Base-by-base conservation (phyloP, 1,284 basidiomycete genomes). In the Cryptococcus wingfieldii region DNA sequence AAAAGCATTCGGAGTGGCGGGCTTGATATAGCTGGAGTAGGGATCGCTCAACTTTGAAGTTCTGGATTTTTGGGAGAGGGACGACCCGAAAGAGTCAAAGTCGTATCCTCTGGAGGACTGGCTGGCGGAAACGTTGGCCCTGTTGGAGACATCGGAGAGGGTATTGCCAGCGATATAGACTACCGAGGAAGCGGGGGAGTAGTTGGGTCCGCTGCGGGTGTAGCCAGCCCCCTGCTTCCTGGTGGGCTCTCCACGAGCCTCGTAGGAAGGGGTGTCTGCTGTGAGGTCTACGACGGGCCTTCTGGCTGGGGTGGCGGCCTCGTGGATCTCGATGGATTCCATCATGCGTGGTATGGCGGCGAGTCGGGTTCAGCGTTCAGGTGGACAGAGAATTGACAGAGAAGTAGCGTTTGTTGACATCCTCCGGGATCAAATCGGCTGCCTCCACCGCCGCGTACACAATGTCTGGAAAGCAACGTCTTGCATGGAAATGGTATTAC, bases 11-110 rank as follows among this genome's bases (percentile, higher is more conserved):
- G 62, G 63, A 14, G 66, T 69, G 7, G 68, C 63, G 1, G 72
- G 70, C 39, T 69, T 70, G 55, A 75, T 75, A 51, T 70, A 72
- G n/a, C 56, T 55, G n/a, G 48, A 49, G 50, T 69, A 71, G 5
- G 54, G 27, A 7, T 39, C 53, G 18, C 7, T n/a, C n/a, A 43
- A 27, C 23, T 19, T 38, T 9, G 31, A 6, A 5, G 12, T 9
- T 27, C 23, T 50, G 9, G 55, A 27, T 47, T 55, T 60, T 34
- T 52, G 47, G 31, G 55, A 47, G n/a, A 56, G 47, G 1, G 60
- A 56, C 28, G 50, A 57, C 16, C 45, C 44, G 37, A 63, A 47
- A 31, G 57, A 59, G 4, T 54, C 54, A 42, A 59, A 59, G 47
- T 46, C 18, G 28, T 34, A 44, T 9, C 56, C 56, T 34, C 31